phyloP scores from a whole-genome alignment of 2,329 filamentous ascomycete genomes.

The Dryadomyces quercivorus region DNA sequence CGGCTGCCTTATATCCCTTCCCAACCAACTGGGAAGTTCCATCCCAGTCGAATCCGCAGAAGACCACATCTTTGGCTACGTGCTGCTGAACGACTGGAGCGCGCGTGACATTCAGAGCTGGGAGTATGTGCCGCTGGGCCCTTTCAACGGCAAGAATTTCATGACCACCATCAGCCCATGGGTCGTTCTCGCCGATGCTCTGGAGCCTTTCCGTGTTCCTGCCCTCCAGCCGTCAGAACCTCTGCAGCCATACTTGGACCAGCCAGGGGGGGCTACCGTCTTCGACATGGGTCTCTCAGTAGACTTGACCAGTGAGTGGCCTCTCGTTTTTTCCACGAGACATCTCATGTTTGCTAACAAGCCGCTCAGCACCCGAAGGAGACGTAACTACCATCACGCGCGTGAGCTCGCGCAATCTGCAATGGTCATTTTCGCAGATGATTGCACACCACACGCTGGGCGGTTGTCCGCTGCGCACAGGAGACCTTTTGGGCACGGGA shows the following conservation, averaged over 20 bases:
- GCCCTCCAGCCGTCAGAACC: constrained; percentile 20
- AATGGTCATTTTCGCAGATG: constrained; percentile 80
- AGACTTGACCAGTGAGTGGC: constrained; percentile 41
- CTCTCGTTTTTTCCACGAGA: background rate
- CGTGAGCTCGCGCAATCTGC: constrained; percentile 47
- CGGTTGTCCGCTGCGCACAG: constrained; percentile 61
- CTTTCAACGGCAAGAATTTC: constrained; percentile 79
- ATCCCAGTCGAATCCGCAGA: constrained; percentile 53
- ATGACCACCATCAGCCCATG: constrained; percentile 66
- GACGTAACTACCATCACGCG: constrained; percentile 43
- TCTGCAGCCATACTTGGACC: constrained; percentile 38
- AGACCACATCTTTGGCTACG: constrained; percentile 64
- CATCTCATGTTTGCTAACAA: background rate
- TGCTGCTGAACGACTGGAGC: constrained; percentile 81
- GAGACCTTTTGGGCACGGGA: constrained; percentile 66
- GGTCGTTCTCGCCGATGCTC: constrained; percentile 65
- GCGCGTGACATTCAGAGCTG: constrained; percentile 72
- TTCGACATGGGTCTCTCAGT: constrained; percentile 31
- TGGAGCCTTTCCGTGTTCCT: constrained; percentile 41
- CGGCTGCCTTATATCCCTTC: constrained; percentile 58
- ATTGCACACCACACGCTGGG: constrained; percentile 68
- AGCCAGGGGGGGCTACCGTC: constrained; percentile 40
- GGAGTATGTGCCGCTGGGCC: constrained; percentile 74
- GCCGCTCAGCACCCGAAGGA: constrained; percentile 26
- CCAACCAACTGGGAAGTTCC: constrained; percentile 51